These are phyloP conservation scores for Garcileccinum viscosum DNA, from an alignment of 1,284 basidiomycete genomes.

Conservation along the genomic window DNA sequence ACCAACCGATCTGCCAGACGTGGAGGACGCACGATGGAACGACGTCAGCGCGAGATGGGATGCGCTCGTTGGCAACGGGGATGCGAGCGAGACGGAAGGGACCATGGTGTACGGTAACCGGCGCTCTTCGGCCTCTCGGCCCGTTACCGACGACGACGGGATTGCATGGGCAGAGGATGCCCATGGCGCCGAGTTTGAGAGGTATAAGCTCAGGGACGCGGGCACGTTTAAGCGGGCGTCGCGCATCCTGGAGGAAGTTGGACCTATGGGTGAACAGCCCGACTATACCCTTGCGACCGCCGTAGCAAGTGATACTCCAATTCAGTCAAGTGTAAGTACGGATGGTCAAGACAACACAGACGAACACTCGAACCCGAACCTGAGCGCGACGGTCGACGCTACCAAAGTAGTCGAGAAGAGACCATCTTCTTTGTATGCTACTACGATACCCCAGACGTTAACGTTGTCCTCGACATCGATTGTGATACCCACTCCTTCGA, in stretches of 20 bases:
- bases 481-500: slow-evolving; percentile 41
- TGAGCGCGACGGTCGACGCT: slow-evolving; percentile 5
- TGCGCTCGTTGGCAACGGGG: slow-evolving; percentile 32
- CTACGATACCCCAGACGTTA: slow-evolving; percentile 13
- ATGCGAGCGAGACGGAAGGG: slow-evolving; percentile 19
- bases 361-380: background rate
- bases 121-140: slow-evolving; percentile 20
- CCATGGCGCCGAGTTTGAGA: slow-evolving; percentile 42
- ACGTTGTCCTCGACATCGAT: slow-evolving; percentile 8
- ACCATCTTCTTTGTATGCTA: background rate
- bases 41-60: slow-evolving; percentile 65
- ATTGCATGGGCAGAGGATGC: slow-evolving; percentile 58
- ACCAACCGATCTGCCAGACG: slow-evolving; percentile 45
- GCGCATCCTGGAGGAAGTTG: slow-evolving; percentile 39
- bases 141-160: slow-evolving; percentile 38
- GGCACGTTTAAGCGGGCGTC: slow-evolving; percentile 24
- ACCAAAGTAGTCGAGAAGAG: slow-evolving; percentile 17
- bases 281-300: slow-evolving; percentile 31
- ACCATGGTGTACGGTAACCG: slow-evolving; percentile 7
- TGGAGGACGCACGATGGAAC: slow-evolving; percentile 48
- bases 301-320: background rate
- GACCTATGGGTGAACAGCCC: slow-evolving; percentile 44
- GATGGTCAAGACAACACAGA: background rate
- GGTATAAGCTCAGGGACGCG: slow-evolving; percentile 27
- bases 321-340: slow-evolving; percentile 2